These are phyloP conservation scores for Ophiostoma fasciatum DNA, from an alignment of 2,329 filamentous ascomycete genomes.

Conservation along the genomic window DNA sequence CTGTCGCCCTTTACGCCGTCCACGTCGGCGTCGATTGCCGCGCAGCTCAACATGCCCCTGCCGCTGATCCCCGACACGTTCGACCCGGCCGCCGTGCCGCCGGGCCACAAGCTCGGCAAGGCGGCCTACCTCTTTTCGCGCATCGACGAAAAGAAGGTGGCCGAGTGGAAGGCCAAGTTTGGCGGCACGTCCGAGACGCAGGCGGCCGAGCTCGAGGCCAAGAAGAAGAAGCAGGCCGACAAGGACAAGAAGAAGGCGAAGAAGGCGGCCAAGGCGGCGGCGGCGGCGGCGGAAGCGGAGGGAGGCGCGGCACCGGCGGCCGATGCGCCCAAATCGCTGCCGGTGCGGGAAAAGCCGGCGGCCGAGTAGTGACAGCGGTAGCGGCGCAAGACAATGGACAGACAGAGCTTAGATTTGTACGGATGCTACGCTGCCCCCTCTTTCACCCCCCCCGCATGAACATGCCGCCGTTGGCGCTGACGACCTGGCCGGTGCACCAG, in stretches of 20 bases:
- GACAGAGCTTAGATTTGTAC: too few species aligned
- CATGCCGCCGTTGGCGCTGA: constrained; percentile 72
- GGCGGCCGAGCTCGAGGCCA: constrained; percentile 17
- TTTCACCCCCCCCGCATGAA: too few species aligned
- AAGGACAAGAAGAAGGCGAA: constrained; percentile 17
- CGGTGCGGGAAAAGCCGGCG: constrained; percentile 17
- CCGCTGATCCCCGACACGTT: constrained; percentile 53
- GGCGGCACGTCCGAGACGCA: constrained; percentile 23
- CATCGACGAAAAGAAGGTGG: constrained; percentile 57
- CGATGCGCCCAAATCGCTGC: constrained; percentile 15
- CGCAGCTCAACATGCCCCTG: constrained; percentile 47
- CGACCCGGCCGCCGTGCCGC: constrained; percentile 43
- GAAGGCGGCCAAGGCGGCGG: constrained; percentile 16
- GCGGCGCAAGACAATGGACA: too few species aligned
- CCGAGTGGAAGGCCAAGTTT: constrained; percentile 55
- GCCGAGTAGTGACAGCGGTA: too few species aligned
- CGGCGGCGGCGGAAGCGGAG: constrained; percentile 3
- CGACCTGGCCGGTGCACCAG: constrained; percentile 67
- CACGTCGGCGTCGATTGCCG: constrained; percentile 59
- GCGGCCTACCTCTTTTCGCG: constrained; percentile 41
- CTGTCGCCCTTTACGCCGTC: constrained; percentile 74
- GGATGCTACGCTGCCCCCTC: too few species aligned
- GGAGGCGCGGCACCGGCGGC: constrained; percentile 12
- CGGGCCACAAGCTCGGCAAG: constrained; percentile 65
- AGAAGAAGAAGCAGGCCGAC: constrained; percentile 18